Percentiles rank a stretch among this genome's conserved stretches.
Evolutionary conservation across 495 filamentous ascomycete genomes (phyloP).

Genomic region (Penicillium malachiteum): DNA sequence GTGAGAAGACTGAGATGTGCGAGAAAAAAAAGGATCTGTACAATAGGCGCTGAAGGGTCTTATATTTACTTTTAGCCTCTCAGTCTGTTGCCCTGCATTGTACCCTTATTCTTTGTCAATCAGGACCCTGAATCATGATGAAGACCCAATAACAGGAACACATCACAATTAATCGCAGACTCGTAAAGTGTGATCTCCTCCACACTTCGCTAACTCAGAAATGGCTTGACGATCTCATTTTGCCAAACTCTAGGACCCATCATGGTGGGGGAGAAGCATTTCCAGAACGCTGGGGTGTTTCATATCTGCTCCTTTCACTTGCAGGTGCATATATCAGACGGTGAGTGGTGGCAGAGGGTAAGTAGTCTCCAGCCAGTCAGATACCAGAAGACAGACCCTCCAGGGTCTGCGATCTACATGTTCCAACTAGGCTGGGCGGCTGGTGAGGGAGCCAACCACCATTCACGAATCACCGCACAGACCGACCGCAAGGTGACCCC

Average conservation of each 20-base stretch:
- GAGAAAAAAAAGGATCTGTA: constrained; percentile 13
- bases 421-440: constrained; percentile 11
- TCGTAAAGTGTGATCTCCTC: constrained; percentile 18
- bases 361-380: constrained; percentile 14
- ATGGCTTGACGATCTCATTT: constrained; percentile 6
- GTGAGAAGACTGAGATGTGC: constrained; percentile 18
- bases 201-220: constrained; percentile 3
- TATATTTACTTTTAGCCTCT: constrained; percentile 16
- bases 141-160: constrained; percentile 5
- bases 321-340: constrained; percentile 1
- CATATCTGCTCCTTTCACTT: constrained; percentile 8
- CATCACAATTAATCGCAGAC: constrained; percentile 27
- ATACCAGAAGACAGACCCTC: constrained; percentile 4
- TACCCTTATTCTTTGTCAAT: not conserved
- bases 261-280: constrained; percentile 9
- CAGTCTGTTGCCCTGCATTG: not conserved
- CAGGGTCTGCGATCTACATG: constrained; percentile 11
- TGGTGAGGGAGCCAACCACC: constrained; percentile 23
- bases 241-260: not conserved
- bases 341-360: constrained; percentile 9
- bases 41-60: constrained; percentile 19
- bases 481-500: constrained; percentile 11
- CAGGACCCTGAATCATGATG: constrained; percentile 6
- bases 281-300: constrained; percentile 24
- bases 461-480: not conserved